These are phyloP conservation scores for Entonaema liquescens DNA, from an alignment of 495 filamentous ascomycete genomes.

Conservation along the genomic window DNA sequence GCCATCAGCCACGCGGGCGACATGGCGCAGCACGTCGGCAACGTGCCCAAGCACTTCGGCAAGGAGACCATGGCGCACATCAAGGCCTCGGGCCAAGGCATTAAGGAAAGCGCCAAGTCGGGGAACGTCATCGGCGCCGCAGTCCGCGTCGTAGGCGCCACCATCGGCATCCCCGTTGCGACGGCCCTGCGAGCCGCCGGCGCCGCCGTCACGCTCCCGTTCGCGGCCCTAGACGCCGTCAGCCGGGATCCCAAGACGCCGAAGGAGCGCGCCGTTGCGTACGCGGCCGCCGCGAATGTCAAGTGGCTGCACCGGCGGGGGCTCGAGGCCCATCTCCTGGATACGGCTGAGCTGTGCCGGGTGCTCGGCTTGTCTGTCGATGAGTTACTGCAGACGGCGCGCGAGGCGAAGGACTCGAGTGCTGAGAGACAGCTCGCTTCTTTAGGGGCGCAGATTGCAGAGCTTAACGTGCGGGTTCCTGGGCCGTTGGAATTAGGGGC, in stretches of 20 bases:
- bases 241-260: constrained; percentile 42
- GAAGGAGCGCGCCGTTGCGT: constrained; percentile 42
- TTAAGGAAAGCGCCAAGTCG: constrained; percentile 35
- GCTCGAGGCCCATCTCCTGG: constrained; percentile 33
- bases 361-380: constrained; percentile 25
- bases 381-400: constrained; percentile 23
- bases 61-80: constrained; percentile 37
- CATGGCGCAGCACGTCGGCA: constrained; percentile 39
- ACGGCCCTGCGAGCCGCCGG: constrained; percentile 38
- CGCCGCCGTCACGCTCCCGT: constrained; percentile 36
- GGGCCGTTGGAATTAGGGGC: constrained; percentile 27
- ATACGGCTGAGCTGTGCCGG: constrained; percentile 37
- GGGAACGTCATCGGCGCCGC: constrained; percentile 43
- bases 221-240: constrained; percentile 32
- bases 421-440: constrained; percentile 34
- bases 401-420: constrained; percentile 2
- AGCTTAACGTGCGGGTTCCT: constrained; percentile 17
- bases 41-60: constrained; percentile 42
- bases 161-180: constrained; percentile 36
- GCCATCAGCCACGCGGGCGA: constrained; percentile 45
- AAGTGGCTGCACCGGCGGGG: constrained; percentile 43
- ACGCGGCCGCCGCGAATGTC: constrained; percentile 41
- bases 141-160: constrained; percentile 31
- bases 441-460: constrained; percentile 29
- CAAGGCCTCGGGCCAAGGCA: constrained; percentile 30